Base-by-base conservation (phyloP, 2,329 filamentous ascomycete species). In the Aspergillus amoenus region DNA sequence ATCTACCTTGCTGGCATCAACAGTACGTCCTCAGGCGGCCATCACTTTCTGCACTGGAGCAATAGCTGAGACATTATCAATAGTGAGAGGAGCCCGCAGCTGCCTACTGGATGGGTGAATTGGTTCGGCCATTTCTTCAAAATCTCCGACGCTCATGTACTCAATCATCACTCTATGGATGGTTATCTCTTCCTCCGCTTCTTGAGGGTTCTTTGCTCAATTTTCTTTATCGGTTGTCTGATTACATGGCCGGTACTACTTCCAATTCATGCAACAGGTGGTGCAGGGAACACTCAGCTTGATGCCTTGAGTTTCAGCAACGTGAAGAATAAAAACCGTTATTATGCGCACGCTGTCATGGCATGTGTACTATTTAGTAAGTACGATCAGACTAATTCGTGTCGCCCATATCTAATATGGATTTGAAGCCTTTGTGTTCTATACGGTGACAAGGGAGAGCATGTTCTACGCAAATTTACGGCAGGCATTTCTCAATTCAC, bases 111-210 rank as follows among this genome's bases (percentile, higher is more conserved):
- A 42, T 72, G 82, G 57, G 69, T 84, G 48, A 81, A 81, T 61
- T 86, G 83, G 83, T 76, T 85, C 51, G 64, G 75, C 3, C 68
- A 79, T 1, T 83, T 84, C 66, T 74, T 79, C 52, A 76, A 77
- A 43, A 79, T 86, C 9, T 79, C 82, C 5, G 93, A 97, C 71
- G 85, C 86, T 21, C 89, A 90, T 69, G 85, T 93, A n/a, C 85
- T 97, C 7, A 90, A 94, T 66, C 90, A 95, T 76, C 90, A 92
- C 64, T 95, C 92, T 1, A 84, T 97, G 52, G 93, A 97, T 72
- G 90, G 90, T 22, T 97, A 93, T 75, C 87, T 97, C 44, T 96
- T 95, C 73, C 81, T 97, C 22, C 90, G 93, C 21, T 96, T 93
- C 66, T 78, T 97, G 61, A 88, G 91, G 64, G 88, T 94, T 44